Percentiles rank a stretch among this genome's conserved stretches.
These are phyloP conservation scores for Somion occarium DNA, from an alignment of 1,284 basidiomycete genomes.

Conservation along the genomic window DNA sequence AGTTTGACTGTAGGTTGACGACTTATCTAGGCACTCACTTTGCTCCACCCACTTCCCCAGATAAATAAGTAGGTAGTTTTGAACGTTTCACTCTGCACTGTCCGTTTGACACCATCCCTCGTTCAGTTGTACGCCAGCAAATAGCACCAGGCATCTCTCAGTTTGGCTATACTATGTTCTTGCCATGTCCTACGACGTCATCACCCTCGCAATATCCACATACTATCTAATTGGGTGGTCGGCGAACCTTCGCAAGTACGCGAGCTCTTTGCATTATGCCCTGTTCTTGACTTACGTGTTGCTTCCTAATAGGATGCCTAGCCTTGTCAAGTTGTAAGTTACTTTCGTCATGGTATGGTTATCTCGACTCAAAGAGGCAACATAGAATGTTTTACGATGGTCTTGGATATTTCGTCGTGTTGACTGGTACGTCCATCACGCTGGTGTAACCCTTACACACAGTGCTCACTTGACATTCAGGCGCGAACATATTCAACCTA, in stretches of 20 bases:
- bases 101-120: not conserved
- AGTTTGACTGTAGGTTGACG: no score
- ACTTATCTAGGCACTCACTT: no score
- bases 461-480: conserved; percentile 12
- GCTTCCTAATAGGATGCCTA: conserved; percentile 2
- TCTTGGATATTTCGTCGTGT: conserved; percentile 40
- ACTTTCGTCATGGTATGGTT: not conserved
- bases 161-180: conserved; percentile 39
- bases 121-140: conserved; percentile 12
- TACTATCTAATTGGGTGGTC: conserved; percentile 24
- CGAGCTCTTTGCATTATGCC: not conserved
- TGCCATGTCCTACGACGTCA: conserved; percentile 35
- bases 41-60: no score
- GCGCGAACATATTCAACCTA: conserved; percentile 28
- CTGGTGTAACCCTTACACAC: not conserved
- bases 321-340: conserved; percentile 6
- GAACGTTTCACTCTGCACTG: not conserved
- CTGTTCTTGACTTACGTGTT: not conserved
- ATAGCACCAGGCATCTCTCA: conserved; percentile 18
- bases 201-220: conserved; percentile 33
- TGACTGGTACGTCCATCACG: conserved; percentile 36
- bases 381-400: conserved; percentile 49
- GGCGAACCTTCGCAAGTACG: not conserved
- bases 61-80: conserved; percentile 2
- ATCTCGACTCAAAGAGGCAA: not conserved